Evolutionary conservation across 495 filamentous ascomycete species (phyloP), one percentile per base, ranked within the genome.

Genomic region (Pyrenula aspistea): DNA sequence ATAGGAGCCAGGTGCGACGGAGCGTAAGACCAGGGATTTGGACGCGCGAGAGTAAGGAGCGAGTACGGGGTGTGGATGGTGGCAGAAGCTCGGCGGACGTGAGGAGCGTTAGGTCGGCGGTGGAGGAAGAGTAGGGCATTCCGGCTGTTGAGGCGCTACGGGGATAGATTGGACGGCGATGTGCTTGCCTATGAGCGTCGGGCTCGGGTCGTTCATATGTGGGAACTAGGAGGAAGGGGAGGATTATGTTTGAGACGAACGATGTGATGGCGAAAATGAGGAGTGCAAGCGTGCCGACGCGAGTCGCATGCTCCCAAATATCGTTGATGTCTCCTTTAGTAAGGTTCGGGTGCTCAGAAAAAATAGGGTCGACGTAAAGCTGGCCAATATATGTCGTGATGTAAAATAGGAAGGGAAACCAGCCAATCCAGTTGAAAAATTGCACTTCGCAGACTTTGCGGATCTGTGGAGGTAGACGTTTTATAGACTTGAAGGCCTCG

Each of bases 401-500:
- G 71, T 96, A 96, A 70, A 91, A 96, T 0, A 96, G 76, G 72
- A 95, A 92, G 19, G 91, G 91, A 63, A 96, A 96, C 86, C 91
- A 96, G 57, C 88, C 91, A 60, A 95, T 84, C 91, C 91, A 96
- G 23, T 88, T 87, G 56, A 86, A 89, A 63, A 96, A 81, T 66
- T 96, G 89, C 0, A 93, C 89, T 59, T 87, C 73, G 68, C 91
- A 96, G 58, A 96, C 87, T 61, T 83, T 85, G 21, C 78, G 73
- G 61, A 91, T 89, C 64, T 95, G 88, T 1, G 83, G 81, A 0
- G 91, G 89, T 2, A 96, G 76, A 53, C 81, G 73, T 56, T 78
- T 79, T 58, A 92, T 85, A 1, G 89, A 88, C 48, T 78, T 81
- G 67, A 86, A 87, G 25, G 91, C 81, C 62, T 84, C 79, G 57